Conservation (phyloP, 352 stramenopile genomes). For the Globisporangium spiculum region DNA sequence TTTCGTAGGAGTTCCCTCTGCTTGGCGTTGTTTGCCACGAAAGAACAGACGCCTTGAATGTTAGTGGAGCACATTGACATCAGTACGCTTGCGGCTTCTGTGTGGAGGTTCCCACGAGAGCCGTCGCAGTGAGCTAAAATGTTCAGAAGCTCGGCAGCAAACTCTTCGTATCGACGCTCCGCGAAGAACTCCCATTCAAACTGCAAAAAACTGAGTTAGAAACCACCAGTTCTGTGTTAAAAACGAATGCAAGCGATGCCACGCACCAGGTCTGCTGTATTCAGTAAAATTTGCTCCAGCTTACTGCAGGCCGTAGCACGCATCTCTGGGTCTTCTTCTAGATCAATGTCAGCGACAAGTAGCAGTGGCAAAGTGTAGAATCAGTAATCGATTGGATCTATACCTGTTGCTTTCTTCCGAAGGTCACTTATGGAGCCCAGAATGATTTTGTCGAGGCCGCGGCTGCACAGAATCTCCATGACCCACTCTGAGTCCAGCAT, state of each 20-base stretch:
- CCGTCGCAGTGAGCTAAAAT: constrained; percentile 26
- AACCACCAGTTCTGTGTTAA: neutral
- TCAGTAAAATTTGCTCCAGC: constrained; percentile 9
- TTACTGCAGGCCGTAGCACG: neutral
- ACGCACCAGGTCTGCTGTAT: constrained; percentile 10
- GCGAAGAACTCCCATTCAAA: constrained; percentile 48
- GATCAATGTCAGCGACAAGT: neutral
- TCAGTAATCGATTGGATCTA: neutral
- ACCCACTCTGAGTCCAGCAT: constrained; percentile 21
- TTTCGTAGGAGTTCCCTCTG: constrained; percentile 12
- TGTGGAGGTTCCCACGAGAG: constrained; percentile 22
- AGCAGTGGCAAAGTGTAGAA: neutral
- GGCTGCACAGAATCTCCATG: constrained; percentile 13
- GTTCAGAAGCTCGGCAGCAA: constrained; percentile 25
- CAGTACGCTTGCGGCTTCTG: constrained; percentile 26
- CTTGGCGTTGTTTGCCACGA: constrained; percentile 11
- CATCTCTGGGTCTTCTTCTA: neutral
- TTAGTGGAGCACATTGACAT: constrained; percentile 36
- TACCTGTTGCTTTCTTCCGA: constrained; percentile 17
- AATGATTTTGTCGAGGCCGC: constrained; percentile 12
- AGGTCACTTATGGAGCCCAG: constrained; percentile 14
- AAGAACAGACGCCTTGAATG: constrained; percentile 18
- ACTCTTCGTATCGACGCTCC: constrained; percentile 14
- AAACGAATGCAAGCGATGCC: neutral
- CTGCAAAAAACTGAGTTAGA: constrained; percentile 13